phyloP scores from a whole-genome alignment of 2,329 filamentous ascomycete species.

The Fusarium sp. region DNA sequence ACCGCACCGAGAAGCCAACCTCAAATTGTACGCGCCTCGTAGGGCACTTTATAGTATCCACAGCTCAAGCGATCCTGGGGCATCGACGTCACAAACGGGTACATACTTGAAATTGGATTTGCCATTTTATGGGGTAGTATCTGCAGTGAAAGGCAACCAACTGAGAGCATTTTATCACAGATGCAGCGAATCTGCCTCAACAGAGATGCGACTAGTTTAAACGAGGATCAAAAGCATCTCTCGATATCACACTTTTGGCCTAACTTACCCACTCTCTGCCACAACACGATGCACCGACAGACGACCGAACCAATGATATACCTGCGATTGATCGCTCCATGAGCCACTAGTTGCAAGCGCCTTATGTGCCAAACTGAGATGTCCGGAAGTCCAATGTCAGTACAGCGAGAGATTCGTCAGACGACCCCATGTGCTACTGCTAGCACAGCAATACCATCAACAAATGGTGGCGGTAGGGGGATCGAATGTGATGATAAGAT shows the following conservation, averaged over 20 bases:
- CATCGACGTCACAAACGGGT: constrained; percentile 40
- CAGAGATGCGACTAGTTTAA: constrained; percentile 3
- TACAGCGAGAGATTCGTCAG: constrained; percentile 19
- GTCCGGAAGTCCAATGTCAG: neutral
- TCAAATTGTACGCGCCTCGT: constrained; percentile 14
- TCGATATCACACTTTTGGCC: neutral
- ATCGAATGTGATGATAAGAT: constrained; percentile 24
- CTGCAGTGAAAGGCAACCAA: constrained; percentile 5
- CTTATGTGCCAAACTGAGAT: neutral
- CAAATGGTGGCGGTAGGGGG: constrained; percentile 19
- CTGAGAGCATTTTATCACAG: constrained; percentile 16
- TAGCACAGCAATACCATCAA: constrained; percentile 21
- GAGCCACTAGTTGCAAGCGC: neutral
- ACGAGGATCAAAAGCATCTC: neutral
- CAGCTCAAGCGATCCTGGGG: constrained; percentile 16
- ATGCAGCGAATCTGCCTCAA: constrained; percentile 20
- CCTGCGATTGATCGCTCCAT: constrained; percentile 20
- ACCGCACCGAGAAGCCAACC: constrained; percentile 34
- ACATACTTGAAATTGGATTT: constrained; percentile 1
- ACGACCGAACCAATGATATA: constrained; percentile 1
- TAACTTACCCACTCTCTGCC: neutral
- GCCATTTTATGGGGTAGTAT: constrained; percentile 42
- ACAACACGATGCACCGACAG: constrained; percentile 5
- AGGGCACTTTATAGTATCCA: constrained; percentile 24
- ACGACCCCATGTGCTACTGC: constrained; percentile 25